Percentiles rank a stretch among this genome's conserved stretches.
phyloP scores from a whole-genome alignment of 805 yeast genomes.

The Metschnikowia corniflorae region DNA sequence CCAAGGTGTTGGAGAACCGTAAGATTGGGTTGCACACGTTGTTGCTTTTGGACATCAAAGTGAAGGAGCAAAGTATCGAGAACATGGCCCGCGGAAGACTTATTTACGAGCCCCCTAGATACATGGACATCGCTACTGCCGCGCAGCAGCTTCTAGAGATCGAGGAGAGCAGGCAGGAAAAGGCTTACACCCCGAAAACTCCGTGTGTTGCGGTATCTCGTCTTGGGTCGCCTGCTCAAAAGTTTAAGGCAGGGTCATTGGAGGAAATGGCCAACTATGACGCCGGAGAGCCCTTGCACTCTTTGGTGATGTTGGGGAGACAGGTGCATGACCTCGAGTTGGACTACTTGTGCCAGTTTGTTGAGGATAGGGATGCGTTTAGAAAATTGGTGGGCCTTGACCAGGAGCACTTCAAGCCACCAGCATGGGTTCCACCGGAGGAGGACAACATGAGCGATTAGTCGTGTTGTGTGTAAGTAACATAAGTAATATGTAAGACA shows the following conservation, averaged over 20 bases:
- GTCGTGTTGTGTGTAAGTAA: no score
- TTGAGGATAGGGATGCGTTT: conserved; percentile 55
- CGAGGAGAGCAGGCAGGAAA: conserved; percentile 71
- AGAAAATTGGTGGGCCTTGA: conserved; percentile 39
- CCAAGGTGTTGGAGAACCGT: conserved; percentile 84
- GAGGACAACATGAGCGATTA: conserved; percentile 23
- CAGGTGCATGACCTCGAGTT: conserved; percentile 91
- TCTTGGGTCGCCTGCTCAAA: conserved; percentile 81
- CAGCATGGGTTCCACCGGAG: conserved; percentile 55
- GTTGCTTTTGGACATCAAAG: conserved; percentile 86
- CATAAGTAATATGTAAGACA: no score
- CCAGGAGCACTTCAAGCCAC: conserved; percentile 72
- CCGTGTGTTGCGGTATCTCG: conserved; percentile 94
- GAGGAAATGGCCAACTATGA: conserved; percentile 76
- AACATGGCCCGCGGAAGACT: conserved; percentile 90
- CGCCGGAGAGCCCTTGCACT: conserved; percentile 92
- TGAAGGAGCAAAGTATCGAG: conserved; percentile 92
- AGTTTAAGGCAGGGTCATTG: conserved; percentile 81
- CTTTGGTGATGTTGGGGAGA: conserved; percentile 86
- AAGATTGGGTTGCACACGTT: conserved; percentile 88
- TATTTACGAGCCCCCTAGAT: conserved; percentile 95
- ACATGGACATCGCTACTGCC: conserved; percentile 89
- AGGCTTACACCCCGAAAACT: conserved; percentile 79
- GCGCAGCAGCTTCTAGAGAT: conserved; percentile 84
- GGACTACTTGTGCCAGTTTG: conserved; percentile 77